phyloP scores from a whole-genome alignment of 2,329 filamentous ascomycete species.

The Curvularia verruculosa region DNA sequence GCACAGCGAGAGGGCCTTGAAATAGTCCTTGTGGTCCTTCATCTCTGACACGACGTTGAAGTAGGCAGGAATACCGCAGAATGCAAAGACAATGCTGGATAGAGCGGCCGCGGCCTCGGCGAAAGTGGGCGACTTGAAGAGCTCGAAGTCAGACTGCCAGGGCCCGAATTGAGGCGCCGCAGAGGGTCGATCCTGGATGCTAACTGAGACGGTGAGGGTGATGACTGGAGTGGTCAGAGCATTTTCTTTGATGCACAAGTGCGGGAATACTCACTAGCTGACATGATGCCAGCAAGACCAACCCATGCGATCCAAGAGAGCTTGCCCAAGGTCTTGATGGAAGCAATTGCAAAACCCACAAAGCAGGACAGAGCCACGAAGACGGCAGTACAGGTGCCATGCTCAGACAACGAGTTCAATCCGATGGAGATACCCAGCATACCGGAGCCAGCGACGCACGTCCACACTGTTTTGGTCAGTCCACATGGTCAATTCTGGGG shows the following conservation, averaged over 20 bases:
- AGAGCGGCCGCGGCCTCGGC: constrained; percentile 29
- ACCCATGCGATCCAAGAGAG: constrained; percentile 37
- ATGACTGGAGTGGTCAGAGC: constrained; percentile 23
- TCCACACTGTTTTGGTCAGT: constrained; percentile 23
- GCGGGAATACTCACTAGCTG: constrained; percentile 22
- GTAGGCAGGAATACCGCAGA: constrained; percentile 67
- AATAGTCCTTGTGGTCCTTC: constrained; percentile 64
- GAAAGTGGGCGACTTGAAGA: constrained; percentile 23
- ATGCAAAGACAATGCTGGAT: constrained; percentile 33
- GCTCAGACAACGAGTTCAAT: constrained; percentile 60
- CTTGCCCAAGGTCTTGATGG: constrained; percentile 52
- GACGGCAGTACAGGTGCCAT: constrained; percentile 68
- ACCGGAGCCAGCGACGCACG: constrained; percentile 73
- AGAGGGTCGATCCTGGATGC: constrained; percentile 32
- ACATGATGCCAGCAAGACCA: constrained; percentile 30
- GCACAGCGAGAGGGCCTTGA: constrained; percentile 62
- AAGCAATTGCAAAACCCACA: constrained; percentile 55
- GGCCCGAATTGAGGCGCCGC: constrained; percentile 30
- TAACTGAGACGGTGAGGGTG: constrained; percentile 34
- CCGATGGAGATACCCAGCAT: constrained; percentile 58
- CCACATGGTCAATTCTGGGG: not conserved
- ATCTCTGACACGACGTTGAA: constrained; percentile 71
- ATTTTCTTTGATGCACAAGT: not conserved
- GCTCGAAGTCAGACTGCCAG: constrained; percentile 30
- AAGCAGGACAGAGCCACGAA: constrained; percentile 66